Percentiles rank a stretch among this genome's conserved stretches.
phyloP scores from a whole-genome alignment of 2,329 filamentous ascomycete genomes.

The Emmonsia crescens region DNA sequence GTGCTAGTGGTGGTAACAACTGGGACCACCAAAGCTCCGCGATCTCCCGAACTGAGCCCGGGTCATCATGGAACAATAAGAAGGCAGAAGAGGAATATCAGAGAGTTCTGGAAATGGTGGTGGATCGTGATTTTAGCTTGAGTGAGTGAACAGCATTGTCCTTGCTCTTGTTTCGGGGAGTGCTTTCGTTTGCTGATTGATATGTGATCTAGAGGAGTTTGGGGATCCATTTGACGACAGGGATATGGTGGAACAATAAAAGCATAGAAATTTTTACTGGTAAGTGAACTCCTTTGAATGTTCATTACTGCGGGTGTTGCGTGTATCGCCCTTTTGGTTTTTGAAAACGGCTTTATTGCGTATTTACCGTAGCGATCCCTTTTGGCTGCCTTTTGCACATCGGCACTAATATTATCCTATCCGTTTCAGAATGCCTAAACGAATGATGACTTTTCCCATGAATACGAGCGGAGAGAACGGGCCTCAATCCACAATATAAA shows the following conservation, averaged over 20 bases:
- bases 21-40: constrained; percentile 9
- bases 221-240: constrained; percentile 37
- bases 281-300: background rate
- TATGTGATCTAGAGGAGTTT: constrained; percentile 28
- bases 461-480: background rate
- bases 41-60: constrained; percentile 31
- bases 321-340: background rate
- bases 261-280: background rate
- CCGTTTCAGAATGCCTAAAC: background rate
- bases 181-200: background rate
- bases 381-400: background rate
- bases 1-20: constrained; percentile 1
- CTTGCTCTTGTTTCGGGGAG: background rate
- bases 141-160: constrained; percentile 23
- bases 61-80: constrained; percentile 45
- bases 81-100: constrained; percentile 47
- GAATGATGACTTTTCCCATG: background rate
- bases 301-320: background rate
- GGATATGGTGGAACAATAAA: constrained; percentile 20
- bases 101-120: constrained; percentile 38
- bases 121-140: constrained; percentile 43
- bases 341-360: background rate
- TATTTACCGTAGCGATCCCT: background rate
- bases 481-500: background rate
- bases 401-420: background rate